phyloP scores from a whole-genome alignment of 2,329 filamentous ascomycete genomes.

The Alternaria angustiovoidea region DNA sequence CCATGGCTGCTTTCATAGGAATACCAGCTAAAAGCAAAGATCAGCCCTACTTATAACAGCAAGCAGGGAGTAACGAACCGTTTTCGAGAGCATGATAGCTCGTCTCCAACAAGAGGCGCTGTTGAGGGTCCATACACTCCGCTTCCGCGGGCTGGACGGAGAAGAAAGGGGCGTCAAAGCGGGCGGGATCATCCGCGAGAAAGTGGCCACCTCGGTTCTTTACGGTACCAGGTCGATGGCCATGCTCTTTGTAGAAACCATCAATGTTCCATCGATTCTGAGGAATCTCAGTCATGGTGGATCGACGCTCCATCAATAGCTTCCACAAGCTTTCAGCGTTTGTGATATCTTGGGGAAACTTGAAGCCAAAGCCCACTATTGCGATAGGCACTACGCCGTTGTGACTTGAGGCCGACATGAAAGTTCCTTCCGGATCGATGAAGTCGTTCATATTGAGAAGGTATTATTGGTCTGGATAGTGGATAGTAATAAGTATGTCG shows the following conservation, averaged over 20 bases:
- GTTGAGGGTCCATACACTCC: conserved; percentile 36
- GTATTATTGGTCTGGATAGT: not conserved
- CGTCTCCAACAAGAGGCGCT: conserved; percentile 36
- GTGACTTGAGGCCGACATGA: not conserved
- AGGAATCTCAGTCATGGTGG: conserved; percentile 26
- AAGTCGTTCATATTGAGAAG: not conserved
- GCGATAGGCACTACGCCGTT: conserved; percentile 30
- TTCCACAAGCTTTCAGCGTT: conserved; percentile 30
- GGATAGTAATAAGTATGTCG: not conserved
- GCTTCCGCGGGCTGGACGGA: conserved; percentile 29
- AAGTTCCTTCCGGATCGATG: not conserved
- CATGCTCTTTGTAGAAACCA: conserved; percentile 26
- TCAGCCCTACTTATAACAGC: not conserved
- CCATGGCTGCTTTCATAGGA: conserved; percentile 18
- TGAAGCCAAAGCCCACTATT: conserved; percentile 48
- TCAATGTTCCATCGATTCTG: conserved; percentile 28
- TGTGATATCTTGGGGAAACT: conserved; percentile 30
- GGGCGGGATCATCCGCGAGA: conserved; percentile 22
- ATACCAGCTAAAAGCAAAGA: conserved; percentile 21
- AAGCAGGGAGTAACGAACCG: conserved; percentile 4
- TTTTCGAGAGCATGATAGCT: conserved; percentile 42
- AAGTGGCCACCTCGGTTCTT: conserved; percentile 29
- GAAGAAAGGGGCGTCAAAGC: conserved; percentile 38
- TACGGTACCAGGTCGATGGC: conserved; percentile 16
- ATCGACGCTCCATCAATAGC: conserved; percentile 25